phyloP scores from a whole-genome alignment of 176 grass and related monocot species.

The Triticum timopheevii region DNA sequence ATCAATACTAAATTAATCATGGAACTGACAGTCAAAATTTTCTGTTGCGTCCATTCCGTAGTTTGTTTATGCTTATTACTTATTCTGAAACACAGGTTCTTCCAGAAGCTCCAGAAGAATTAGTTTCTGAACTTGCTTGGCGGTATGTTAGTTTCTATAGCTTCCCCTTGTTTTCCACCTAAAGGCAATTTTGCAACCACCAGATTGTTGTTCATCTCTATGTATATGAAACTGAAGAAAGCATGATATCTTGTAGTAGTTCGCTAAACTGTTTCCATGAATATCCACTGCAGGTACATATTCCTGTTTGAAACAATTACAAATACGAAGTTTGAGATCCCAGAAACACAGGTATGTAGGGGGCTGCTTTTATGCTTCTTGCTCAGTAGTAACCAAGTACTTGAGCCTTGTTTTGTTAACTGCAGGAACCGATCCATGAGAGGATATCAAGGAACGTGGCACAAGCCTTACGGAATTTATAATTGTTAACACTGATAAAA shows the following conservation, averaged over 20 bases:
- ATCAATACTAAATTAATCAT: not conserved
- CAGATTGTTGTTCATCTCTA: not conserved
- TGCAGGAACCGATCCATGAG: conserved; percentile 72
- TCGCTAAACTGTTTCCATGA: conserved; percentile 9
- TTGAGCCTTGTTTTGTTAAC: conserved; percentile 27
- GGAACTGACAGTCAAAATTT: not conserved
- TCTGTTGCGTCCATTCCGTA: not conserved
- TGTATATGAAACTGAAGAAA: not conserved
- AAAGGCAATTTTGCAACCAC: not conserved
- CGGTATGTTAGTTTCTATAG: conserved; percentile 48
- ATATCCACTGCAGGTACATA: conserved; percentile 60
- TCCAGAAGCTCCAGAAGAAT: conserved; percentile 81
- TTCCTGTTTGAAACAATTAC: conserved; percentile 94
- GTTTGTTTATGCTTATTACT: conserved; percentile 15
- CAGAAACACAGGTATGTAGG: conserved; percentile 50
- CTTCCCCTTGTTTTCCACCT: not conserved
- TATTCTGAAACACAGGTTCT: conserved; percentile 61
- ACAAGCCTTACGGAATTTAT: conserved; percentile 46
- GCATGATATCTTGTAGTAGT: not conserved
- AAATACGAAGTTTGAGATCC: conserved; percentile 70
- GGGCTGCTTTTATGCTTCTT: not conserved
- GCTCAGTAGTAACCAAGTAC: not conserved
- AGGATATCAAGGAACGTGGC: conserved; percentile 89
- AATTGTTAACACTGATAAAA: conserved; percentile 15
- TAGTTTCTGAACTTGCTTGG: conserved; percentile 90